These are phyloP conservation scores for Pholiota molesta DNA, from an alignment of 768 basidiomycete genomes.

Conservation along the genomic window DNA sequence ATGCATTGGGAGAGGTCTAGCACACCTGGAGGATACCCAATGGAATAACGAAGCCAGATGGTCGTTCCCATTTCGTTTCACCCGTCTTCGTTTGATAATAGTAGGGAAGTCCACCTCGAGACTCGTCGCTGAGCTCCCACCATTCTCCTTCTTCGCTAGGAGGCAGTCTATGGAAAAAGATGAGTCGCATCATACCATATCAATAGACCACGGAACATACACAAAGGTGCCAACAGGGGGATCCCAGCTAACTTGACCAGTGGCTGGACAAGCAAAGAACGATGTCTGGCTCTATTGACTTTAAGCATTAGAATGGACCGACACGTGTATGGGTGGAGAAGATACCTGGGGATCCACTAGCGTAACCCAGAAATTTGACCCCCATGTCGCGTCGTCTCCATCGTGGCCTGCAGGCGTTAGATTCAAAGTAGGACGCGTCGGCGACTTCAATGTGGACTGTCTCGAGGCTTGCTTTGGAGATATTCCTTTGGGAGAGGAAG, in stretches of 20 bases:
- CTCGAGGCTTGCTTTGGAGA: conserved; percentile 23
- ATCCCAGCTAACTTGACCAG: conserved; percentile 93
- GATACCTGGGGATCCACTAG: conserved; percentile 85
- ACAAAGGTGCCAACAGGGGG: conserved; percentile 89
- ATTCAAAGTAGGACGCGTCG: conserved; percentile 23
- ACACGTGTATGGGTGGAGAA: conserved; percentile 27
- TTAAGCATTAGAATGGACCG: neutral
- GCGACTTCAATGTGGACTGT: conserved; percentile 29
- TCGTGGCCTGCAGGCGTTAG: conserved; percentile 27
- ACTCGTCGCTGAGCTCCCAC: conserved; percentile 93
- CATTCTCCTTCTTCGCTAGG: conserved; percentile 87
- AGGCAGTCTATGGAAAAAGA: conserved; percentile 59
- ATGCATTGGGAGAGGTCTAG: conserved; percentile 8
- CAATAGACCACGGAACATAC: conserved; percentile 45
- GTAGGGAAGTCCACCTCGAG: conserved; percentile 82
- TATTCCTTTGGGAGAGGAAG: conserved; percentile 24
- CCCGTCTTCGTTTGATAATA: conserved; percentile 94
- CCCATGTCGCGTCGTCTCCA: conserved; percentile 67
- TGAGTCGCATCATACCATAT: conserved; percentile 18
- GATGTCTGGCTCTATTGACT: conserved; percentile 54
- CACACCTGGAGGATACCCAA: conserved; percentile 83
- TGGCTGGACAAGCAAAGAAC: conserved; percentile 93
- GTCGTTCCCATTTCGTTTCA: conserved; percentile 93
- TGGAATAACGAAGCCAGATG: conserved; percentile 88
- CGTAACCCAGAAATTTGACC: conserved; percentile 94